Conservation (phyloP, 2,329 filamentous ascomycete species). For the Endothia cerciana region DNA sequence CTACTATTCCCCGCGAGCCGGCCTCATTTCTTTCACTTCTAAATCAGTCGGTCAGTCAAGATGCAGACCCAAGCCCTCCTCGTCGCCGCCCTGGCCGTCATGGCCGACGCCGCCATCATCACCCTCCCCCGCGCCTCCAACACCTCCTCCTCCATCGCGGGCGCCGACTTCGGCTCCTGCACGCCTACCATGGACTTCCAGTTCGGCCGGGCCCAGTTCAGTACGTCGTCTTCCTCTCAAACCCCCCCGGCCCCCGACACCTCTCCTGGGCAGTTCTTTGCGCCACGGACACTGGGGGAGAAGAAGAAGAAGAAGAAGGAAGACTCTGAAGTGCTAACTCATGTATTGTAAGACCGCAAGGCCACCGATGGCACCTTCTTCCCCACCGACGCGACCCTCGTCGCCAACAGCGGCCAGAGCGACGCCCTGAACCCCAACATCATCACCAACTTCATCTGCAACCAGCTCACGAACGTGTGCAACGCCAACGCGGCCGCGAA, state of each 20-base stretch:
- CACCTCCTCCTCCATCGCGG: constrained; percentile 9
- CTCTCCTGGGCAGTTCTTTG: neutral
- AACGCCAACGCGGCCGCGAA: constrained; percentile 59
- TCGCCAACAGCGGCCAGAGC: constrained; percentile 39
- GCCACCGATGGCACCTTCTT: constrained; percentile 25
- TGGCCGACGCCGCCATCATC: constrained; percentile 19
- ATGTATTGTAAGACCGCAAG: constrained; percentile 6
- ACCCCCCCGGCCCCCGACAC: neutral
- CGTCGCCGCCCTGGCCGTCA: constrained; percentile 21
- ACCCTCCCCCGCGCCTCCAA: constrained; percentile 17
- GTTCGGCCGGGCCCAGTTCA: constrained; percentile 19
- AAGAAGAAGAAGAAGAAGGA: too few species aligned
- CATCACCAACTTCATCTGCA: constrained; percentile 65
- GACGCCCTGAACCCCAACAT: constrained; percentile 66
- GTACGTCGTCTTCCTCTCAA: neutral
- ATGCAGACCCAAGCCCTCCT: constrained; percentile 19
- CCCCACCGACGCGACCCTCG: constrained; percentile 24
- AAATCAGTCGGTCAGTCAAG: too few species aligned
- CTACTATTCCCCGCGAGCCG: constrained; percentile 15
- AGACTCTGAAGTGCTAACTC: neutral
- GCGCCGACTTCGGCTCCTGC: constrained; percentile 25
- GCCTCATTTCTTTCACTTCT: constrained; percentile 4
- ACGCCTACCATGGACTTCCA: constrained; percentile 27
- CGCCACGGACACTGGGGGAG: too few species aligned
- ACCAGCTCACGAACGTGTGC: constrained; percentile 64